Conservation (phyloP, 768 basidiomycete genomes). For the Amanita phalloides region DNA sequence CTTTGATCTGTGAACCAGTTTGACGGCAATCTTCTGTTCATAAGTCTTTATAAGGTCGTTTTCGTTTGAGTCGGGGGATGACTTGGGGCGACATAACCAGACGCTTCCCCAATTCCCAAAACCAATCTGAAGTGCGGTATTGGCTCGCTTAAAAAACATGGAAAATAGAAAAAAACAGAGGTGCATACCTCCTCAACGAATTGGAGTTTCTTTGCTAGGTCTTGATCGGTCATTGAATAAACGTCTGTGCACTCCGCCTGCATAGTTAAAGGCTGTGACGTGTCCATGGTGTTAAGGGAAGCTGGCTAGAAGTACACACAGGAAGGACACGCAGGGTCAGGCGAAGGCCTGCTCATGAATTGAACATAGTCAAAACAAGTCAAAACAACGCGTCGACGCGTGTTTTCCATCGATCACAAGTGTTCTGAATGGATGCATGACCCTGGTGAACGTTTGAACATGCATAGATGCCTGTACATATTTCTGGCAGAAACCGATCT, state of each 20-base stretch:
- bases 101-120: slow-evolving; percentile 93
- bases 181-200: slow-evolving; percentile 62
- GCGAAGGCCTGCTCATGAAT: slow-evolving; percentile 9
- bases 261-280: slow-evolving; percentile 18
- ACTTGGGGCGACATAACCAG: slow-evolving; percentile 66
- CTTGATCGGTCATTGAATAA: slow-evolving; percentile 67
- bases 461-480: too few relatives aligned
- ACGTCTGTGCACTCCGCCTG: slow-evolving; percentile 42
- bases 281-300: slow-evolving; percentile 33
- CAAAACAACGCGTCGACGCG: slow-evolving; percentile 26
- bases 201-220: slow-evolving; percentile 55
- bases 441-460: too few relatives aligned
- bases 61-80: slow-evolving; percentile 21
- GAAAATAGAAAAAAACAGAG: background rate
- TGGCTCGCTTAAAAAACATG: slow-evolving; percentile 5
- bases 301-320: slow-evolving; percentile 48
- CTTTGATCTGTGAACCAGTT: slow-evolving; percentile 85
- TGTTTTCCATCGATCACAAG: background rate
- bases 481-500: too few relatives aligned
- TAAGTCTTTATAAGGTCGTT: slow-evolving; percentile 25
- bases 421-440: background rate
- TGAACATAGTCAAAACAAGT: slow-evolving; percentile 29
- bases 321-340: slow-evolving; percentile 8
- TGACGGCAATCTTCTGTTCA: slow-evolving; percentile 71
- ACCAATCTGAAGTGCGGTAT: slow-evolving; percentile 48